Evolutionary conservation across 495 filamentous ascomycete genomes (phyloP).

Genomic region (Rostrohypoxylon terebratum): DNA sequence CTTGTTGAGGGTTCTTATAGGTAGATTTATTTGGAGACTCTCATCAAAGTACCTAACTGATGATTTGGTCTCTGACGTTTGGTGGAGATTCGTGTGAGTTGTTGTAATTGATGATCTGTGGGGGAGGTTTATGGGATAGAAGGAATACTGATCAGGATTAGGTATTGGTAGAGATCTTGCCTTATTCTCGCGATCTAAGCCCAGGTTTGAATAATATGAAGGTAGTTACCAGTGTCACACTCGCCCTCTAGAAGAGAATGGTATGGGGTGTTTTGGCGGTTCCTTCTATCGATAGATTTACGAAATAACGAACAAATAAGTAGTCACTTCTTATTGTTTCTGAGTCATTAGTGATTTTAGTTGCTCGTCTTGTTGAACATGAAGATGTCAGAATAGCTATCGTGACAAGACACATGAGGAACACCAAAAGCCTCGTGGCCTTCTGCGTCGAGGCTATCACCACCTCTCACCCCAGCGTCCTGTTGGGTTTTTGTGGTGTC

Average conservation of each 20-base stretch:
- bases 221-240: not conserved
- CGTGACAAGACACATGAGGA: not conserved
- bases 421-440: not conserved
- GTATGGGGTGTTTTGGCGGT: not conserved
- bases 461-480: not conserved
- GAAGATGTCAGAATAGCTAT: not conserved
- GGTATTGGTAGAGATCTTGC: not conserved
- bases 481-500: not conserved
- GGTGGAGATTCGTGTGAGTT: conserved; percentile 1
- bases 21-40: not conserved
- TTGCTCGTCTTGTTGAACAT: conserved; percentile 4
- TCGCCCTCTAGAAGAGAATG: not conserved
- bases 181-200: not conserved
- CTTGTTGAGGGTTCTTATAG: not conserved
- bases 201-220: not conserved
- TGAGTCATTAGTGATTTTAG: not conserved
- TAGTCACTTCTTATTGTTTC: conserved; percentile 2
- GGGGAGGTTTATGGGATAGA: not conserved
- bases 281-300: not conserved
- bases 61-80: not conserved
- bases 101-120: not conserved
- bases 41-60: not conserved
- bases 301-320: not conserved
- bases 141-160: not conserved
- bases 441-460: not conserved